Conservation (phyloP, 2,329 filamentous ascomycete species). For the Colletotrichum karsti region DNA sequence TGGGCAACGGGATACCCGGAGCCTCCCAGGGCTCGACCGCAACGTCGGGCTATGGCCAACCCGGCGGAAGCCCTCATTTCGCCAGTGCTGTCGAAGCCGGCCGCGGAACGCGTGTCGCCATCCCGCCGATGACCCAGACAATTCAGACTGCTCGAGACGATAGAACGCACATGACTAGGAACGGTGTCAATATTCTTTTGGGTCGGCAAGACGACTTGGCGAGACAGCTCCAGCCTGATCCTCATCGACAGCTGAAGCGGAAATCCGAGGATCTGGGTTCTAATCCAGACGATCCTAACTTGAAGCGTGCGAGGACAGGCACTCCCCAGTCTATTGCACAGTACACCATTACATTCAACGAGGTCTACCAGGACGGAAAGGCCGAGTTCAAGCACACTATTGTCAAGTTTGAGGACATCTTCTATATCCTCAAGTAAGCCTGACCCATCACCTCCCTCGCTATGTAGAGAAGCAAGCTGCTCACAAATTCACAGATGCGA, state of each 20-base stretch:
- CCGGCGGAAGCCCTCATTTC: neutral
- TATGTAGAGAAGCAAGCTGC: neutral
- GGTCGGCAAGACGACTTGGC: neutral
- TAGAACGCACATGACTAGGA: neutral
- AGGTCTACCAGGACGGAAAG: constrained; percentile 32
- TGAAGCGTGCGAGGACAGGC: constrained; percentile 2
- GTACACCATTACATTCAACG: constrained; percentile 29
- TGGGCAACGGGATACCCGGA: neutral
- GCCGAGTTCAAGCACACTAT: constrained; percentile 32
- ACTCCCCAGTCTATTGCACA: constrained; percentile 1
- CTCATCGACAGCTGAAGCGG: constrained; percentile 4
- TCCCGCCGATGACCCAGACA: neutral
- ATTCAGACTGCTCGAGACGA: neutral
- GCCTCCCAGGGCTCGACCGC: neutral
- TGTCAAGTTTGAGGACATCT: constrained; percentile 24
- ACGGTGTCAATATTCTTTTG: neutral
- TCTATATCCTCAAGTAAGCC: constrained; percentile 30
- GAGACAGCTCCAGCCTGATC: neutral
- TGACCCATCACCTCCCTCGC: neutral
- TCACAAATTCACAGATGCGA: constrained; percentile 20
- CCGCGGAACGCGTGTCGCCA: neutral
- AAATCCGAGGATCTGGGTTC: constrained; percentile 4
- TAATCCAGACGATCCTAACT: neutral
- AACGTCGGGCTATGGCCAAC: neutral
- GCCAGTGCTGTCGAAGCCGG: neutral